phyloP scores from a whole-genome alignment of 495 filamentous ascomycete species.

The Hypoxylon fragiforme region DNA sequence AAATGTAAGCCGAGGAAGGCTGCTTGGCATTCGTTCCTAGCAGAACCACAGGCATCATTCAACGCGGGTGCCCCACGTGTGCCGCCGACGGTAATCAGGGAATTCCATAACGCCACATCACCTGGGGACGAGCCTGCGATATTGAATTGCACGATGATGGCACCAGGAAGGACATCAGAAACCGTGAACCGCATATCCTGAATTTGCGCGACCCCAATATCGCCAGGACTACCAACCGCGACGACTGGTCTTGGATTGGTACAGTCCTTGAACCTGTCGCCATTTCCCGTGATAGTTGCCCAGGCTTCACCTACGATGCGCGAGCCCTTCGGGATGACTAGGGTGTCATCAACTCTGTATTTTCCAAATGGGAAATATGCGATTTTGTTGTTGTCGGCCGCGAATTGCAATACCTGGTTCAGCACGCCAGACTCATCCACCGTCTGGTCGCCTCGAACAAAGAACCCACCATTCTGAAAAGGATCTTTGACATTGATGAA shows the following conservation, averaged over 20 bases:
- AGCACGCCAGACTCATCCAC: constrained; percentile 44
- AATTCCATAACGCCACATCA: constrained; percentile 66
- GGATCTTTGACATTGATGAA: constrained; percentile 52
- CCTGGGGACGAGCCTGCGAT: constrained; percentile 56
- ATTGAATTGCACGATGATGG: constrained; percentile 60
- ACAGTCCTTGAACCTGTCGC: constrained; percentile 56
- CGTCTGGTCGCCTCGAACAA: constrained; percentile 42
- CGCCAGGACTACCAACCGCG: constrained; percentile 56
- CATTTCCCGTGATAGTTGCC: constrained; percentile 52
- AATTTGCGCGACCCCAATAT: constrained; percentile 61
- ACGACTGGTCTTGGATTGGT: constrained; percentile 59
- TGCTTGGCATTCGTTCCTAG: constrained; percentile 52
- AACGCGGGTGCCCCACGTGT: constrained; percentile 49
- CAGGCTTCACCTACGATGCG: constrained; percentile 53
- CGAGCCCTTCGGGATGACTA: constrained; percentile 60
- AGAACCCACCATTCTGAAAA: constrained; percentile 45
- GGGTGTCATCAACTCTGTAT: constrained; percentile 51
- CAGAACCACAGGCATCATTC: constrained; percentile 45
- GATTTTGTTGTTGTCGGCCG: constrained; percentile 43
- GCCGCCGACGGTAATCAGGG: constrained; percentile 63
- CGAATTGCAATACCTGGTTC: constrained; percentile 43
- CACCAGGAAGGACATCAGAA: constrained; percentile 49
- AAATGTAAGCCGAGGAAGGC: constrained; percentile 71
- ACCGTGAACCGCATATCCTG: constrained; percentile 59
- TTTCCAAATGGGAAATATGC: constrained; percentile 54